Conservation (phyloP, 2,329 filamentous ascomycete genomes). For the Helotiales sp. region DNA sequence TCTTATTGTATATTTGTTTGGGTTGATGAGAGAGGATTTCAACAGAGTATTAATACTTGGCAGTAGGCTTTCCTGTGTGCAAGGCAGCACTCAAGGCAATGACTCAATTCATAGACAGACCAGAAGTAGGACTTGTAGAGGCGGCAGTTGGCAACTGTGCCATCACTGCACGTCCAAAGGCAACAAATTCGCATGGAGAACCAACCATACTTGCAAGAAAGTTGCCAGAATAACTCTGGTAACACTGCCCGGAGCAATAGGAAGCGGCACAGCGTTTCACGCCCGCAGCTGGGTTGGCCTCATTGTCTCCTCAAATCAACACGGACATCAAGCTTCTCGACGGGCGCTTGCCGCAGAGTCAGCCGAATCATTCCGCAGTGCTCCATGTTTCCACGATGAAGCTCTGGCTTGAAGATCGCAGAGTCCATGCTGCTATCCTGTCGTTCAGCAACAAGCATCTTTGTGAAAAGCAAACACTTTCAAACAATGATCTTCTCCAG, state of each 20-base stretch:
- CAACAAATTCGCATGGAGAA: not conserved
- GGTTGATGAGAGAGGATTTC: not conserved
- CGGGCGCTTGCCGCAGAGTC: not conserved
- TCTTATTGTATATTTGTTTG: not conserved
- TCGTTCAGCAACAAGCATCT: not conserved
- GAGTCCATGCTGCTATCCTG: no score
- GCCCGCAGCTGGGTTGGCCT: not conserved
- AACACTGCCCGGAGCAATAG: constrained; percentile 4
- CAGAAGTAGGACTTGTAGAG: constrained; percentile 13
- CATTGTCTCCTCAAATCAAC: not conserved
- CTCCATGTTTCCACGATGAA: not conserved
- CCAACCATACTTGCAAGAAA: not conserved
- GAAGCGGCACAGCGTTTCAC: constrained; percentile 23
- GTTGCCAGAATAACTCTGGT: not conserved
- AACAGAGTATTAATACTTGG: not conserved
- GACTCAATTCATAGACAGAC: constrained; percentile 5
- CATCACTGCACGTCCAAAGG: not conserved
- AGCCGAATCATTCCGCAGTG: no score
- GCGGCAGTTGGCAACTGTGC: constrained; percentile 11
- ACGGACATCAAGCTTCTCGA: not conserved
- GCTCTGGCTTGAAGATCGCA: no score
- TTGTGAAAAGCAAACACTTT: no score
- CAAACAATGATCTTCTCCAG: no score
- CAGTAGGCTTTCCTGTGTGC: not conserved
- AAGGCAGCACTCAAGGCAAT: constrained; percentile 8